Base-by-base conservation (phyloP, 177 flowering plant genomes). In the Vitis hybrid region DNA sequence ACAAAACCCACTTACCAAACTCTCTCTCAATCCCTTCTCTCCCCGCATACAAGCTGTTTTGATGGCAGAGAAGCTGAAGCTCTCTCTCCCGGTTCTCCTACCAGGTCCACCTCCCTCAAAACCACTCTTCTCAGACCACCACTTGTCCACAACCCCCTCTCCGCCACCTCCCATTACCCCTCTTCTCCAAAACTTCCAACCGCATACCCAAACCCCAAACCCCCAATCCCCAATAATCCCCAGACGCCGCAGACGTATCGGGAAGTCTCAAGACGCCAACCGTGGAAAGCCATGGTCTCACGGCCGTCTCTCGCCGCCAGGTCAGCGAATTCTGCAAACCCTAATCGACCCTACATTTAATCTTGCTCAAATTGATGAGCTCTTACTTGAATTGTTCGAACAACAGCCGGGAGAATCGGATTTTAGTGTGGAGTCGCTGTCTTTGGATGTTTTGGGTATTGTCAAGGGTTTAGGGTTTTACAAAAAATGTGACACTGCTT, bases 201-300 rank as follows among this genome's bases (percentile, higher is more conserved):
- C 72, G 75, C 3, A 74, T 6, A 12, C 30, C 70, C 46, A 40
- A 40, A 40, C 49, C 65, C 52, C 70, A 52, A 46, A 40, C 51
- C 35, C 77, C 75, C 15, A 69, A 79, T 13, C 58, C 70, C 66
- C 56, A n/a, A 48, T 64, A 9, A 51, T 72, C 30, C 70, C 63
- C 58, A 73, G 80, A 58, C 64, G 51, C 51, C 84, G 84, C 13
- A 78, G 70, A 12, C 88, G 88, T 13, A 72, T 90, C 12, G 98
- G 96, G 30, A 86, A 75, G 69, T 76, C 75, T 59, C 72, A 64
- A 2, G 94, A 93, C 88, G 74, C 80, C 70, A 93, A 93, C 79
- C 81, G 87, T 64, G 96, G 98, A 52, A 87, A 85, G 75, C 96
- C 96, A 2, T 93, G 98, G 98, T 58, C 82, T 4, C 65, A 81